phyloP scores from a whole-genome alignment of 257 asterid species.

The Linderniella brevidens region DNA sequence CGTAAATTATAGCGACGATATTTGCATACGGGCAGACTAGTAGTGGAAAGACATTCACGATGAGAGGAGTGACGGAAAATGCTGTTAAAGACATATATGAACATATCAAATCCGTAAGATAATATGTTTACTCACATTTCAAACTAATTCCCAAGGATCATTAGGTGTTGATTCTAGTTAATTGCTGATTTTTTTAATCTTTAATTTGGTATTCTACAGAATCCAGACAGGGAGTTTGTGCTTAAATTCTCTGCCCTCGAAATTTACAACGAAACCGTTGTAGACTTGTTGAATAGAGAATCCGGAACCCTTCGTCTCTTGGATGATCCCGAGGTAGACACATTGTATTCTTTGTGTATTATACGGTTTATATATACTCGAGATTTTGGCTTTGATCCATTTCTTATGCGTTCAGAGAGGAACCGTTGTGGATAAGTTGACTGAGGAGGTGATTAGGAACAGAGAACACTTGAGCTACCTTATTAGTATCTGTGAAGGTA shows the following conservation, averaged over 20 bases:
- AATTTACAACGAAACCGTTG: conserved; percentile 88
- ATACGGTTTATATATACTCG: too few relatives aligned
- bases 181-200: conserved; percentile 7
- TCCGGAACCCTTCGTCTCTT: conserved; percentile 72
- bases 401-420: conserved; percentile 53
- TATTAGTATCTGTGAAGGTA: conserved; percentile 77
- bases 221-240: conserved; percentile 59
- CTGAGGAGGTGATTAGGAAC: conserved; percentile 66
- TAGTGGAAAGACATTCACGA: conserved; percentile 93
- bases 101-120: conserved; percentile 48
- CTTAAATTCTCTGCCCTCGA: conserved; percentile 88
- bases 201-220: conserved; percentile 24
- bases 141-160: background rate
- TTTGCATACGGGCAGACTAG: conserved; percentile 97
- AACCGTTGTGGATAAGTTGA: conserved; percentile 68
- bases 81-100: conserved; percentile 70
- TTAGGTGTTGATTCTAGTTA: background rate
- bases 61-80: conserved; percentile 85
- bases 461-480: conserved; percentile 58
- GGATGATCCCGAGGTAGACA: conserved; percentile 85
- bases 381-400: conserved; percentile 2
- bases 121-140: conserved; percentile 1
- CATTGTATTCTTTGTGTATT: background rate
- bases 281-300: conserved; percentile 75
- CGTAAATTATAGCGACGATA: conserved; percentile 50